Conservation (phyloP, 148 eudicot genomes). For the Chenopodium berlandieri region DNA sequence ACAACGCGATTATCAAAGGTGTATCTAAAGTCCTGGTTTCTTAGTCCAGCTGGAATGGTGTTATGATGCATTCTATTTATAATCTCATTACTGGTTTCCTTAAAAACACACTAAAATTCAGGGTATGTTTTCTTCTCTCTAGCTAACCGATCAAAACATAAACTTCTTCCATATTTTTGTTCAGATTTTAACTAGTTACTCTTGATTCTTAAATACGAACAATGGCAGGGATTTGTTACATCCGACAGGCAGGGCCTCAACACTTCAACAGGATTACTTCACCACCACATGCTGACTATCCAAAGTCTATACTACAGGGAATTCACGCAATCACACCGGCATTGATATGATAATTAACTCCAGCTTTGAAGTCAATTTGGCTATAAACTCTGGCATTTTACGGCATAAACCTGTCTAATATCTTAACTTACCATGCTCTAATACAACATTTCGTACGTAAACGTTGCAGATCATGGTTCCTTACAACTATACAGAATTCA, state of each 20-base stretch:
- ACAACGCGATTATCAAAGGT: conserved; percentile 58
- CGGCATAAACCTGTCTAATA: neutral
- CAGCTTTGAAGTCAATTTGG: neutral
- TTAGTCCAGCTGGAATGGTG: conserved; percentile 84
- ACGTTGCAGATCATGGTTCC: conserved; percentile 63
- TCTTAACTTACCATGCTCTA: neutral
- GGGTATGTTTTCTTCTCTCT: conserved; percentile 34
- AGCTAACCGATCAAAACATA: too few relatives aligned
- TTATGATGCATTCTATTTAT: conserved; percentile 73
- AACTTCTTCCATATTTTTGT: too few relatives aligned
- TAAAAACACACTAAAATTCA: conserved; percentile 58
- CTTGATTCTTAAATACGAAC: neutral
- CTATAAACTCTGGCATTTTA: neutral
- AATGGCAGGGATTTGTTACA: conserved; percentile 77
- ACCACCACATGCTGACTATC: conserved; percentile 67
- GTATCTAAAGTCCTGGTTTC: conserved; percentile 82
- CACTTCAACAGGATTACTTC: conserved; percentile 61
- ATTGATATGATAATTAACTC: conserved; percentile 49
- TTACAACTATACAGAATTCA: conserved; percentile 46
- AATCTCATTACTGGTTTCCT: conserved; percentile 62
- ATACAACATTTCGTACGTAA: neutral
- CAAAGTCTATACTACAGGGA: conserved; percentile 57
- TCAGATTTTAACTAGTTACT: neutral
- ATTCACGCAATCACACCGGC: conserved; percentile 47
- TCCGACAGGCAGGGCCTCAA: conserved; percentile 75